phyloP scores from a whole-genome alignment of 257 asterid species.

The Asclepias syriaca region DNA sequence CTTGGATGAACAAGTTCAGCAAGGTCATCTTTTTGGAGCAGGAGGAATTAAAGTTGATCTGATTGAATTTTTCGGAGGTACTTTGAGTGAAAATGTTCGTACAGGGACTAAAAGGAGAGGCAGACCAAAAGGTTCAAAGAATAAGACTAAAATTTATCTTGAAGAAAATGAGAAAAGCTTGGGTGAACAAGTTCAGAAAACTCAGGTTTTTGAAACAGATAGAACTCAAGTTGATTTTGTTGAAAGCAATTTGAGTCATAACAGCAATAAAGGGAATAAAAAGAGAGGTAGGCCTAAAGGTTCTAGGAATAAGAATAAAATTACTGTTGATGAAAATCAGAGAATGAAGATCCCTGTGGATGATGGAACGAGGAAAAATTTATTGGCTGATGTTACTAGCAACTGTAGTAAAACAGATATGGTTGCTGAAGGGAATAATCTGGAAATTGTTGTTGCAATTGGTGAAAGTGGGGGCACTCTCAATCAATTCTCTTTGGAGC shows the following conservation, averaged over 20 bases:
- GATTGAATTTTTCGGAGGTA: neutral
- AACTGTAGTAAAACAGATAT: neutral
- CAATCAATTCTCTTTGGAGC: neutral
- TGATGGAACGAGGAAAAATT: neutral
- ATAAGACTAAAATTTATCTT: slow-evolving; percentile 1
- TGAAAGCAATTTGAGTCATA: neutral
- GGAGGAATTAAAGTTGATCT: neutral
- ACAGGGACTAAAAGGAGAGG: slow-evolving; percentile 23
- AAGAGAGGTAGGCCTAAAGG: no score
- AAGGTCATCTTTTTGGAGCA: neutral
- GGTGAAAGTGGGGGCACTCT: neutral
- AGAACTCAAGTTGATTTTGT: neutral
- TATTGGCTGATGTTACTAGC: slow-evolving; percentile 1
- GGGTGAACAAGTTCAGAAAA: neutral
- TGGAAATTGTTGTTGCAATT: neutral
- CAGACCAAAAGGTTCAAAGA: slow-evolving; percentile 35
- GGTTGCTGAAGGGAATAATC: neutral
- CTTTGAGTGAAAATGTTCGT: neutral
- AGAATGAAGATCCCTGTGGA: neutral
- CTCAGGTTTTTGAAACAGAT: neutral
- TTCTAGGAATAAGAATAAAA: no score
- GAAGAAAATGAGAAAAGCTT: slow-evolving; percentile 5
- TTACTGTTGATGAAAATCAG: no score
- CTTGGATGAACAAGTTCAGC: neutral
- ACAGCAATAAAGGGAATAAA: neutral